Evolutionary conservation across 768 basidiomycete genomes (phyloP), one percentile per base, ranked within the genome.

Genomic region (Strobilomyces confusus): DNA sequence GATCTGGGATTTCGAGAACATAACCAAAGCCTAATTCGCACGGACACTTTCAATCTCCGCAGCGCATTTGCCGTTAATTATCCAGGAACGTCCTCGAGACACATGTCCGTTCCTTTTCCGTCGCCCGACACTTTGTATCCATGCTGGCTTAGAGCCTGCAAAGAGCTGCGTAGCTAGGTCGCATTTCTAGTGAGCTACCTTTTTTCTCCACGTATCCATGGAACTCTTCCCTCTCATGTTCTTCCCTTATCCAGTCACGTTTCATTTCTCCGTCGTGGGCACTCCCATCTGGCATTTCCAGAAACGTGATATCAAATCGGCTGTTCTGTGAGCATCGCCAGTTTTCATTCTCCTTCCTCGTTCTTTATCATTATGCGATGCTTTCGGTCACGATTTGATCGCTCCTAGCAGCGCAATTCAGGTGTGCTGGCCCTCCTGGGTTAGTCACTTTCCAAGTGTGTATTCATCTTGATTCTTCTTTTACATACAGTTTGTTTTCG

Each of bases 1-100:
- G 69, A 69, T 71, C 61, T 62, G 68, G 69, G 66, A 71, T 62
- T 71, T 69, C 67, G 65, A 69, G 68, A 69, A 69, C 69, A 69
- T 71, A 69, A 71, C 68, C 55, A 71, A 68, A 68, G 69, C 57
- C 40, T 58, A 68, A 61, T 69, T 69, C 68, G 52, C 68, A 69
- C 68, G 65, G 52, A 51, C 55, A 58, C 36, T 55, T 71, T 71
- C 62, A 66, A 69, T 63, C 68, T 66, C 68, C 69, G 68, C 63
- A 64, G 7, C 56, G 58, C 59, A 61, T 55, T 58, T 65, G 47
- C 44, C 50, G 60, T 67, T 61, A 56, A 69, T 66, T 61, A 49
- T 63, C 65, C 58, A 69, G 67, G 69, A 63, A 71, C 68, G 57
- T 54, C 65, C 58, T 60, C 68, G 60, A 67, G 49, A 54, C 54